Conservation (phyloP, 2,329 filamentous ascomycete genomes). For the Aspergillus felis region DNA sequence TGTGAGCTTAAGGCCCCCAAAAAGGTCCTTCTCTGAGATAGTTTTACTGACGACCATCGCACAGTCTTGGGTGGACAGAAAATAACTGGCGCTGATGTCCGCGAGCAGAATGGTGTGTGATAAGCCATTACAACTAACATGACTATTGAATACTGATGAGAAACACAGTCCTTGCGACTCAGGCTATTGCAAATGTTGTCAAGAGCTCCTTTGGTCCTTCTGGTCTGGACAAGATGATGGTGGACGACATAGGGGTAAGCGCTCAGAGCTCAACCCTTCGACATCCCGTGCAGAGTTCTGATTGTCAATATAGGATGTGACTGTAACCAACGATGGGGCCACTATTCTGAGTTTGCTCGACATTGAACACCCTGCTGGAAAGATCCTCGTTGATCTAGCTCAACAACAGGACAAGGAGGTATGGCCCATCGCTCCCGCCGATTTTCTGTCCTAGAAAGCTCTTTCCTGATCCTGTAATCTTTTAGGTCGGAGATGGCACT, state of each 20-base stretch:
- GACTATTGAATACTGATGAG: slow-evolving; percentile 4
- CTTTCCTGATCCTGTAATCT: slow-evolving; percentile 6
- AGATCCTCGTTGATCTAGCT: slow-evolving; percentile 95
- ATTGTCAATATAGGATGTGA: slow-evolving; percentile 68
- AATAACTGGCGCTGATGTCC: slow-evolving; percentile 93
- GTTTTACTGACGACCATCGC: slow-evolving; percentile 32
- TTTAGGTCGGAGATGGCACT: slow-evolving; percentile 84
- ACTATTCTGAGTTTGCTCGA: slow-evolving; percentile 94
- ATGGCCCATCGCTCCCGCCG: slow-evolving; percentile 5
- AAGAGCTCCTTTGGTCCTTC: slow-evolving; percentile 98
- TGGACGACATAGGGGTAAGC: slow-evolving; percentile 92
- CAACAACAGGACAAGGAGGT: slow-evolving; percentile 97
- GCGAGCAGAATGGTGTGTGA: slow-evolving; percentile 83
- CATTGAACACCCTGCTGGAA: slow-evolving; percentile 95
- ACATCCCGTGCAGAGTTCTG: slow-evolving; percentile 6
- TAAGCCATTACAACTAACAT: slow-evolving; percentile 2
- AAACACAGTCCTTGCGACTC: slow-evolving; percentile 75
- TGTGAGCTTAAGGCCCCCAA: slow-evolving; percentile 50
- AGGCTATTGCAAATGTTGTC: slow-evolving; percentile 97
- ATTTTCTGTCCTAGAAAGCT: not conserved
- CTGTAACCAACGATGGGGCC: slow-evolving; percentile 96
- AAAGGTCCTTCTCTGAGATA: slow-evolving; percentile 1
- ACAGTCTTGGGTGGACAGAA: slow-evolving; percentile 89
- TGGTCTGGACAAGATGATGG: slow-evolving; percentile 99
- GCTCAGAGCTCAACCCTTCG: slow-evolving; percentile 17